Conservation (phyloP, 1,284 basidiomycete genomes). For the Pterula multifida region DNA sequence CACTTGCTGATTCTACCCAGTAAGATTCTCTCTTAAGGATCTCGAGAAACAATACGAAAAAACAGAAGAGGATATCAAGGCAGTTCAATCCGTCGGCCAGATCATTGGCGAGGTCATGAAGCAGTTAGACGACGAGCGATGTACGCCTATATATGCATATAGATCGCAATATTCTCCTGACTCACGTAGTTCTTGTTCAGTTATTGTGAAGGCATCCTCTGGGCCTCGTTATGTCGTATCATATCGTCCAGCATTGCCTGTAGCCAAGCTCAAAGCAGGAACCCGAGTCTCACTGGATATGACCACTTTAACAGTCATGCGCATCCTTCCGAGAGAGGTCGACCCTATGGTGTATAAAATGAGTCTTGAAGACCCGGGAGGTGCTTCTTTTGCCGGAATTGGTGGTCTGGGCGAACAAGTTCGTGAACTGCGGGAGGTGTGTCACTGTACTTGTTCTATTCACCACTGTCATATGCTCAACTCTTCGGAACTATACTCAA, state of each 20-base stretch:
- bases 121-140: slow-evolving; percentile 95
- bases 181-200: slow-evolving; percentile 28
- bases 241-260: slow-evolving; percentile 87
- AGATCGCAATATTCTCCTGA: background rate
- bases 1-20: slow-evolving; percentile 22
- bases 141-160: slow-evolving; percentile 35
- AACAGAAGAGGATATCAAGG: slow-evolving; percentile 99
- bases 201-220: slow-evolving; percentile 98
- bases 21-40: slow-evolving; percentile 77
- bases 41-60: slow-evolving; percentile 87
- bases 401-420: slow-evolving; percentile 96
- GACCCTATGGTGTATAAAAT: slow-evolving; percentile 99
- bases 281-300: slow-evolving; percentile 97
- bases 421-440: slow-evolving; percentile 86
- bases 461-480: background rate
- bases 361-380: slow-evolving; percentile 96
- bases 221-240: slow-evolving; percentile 99
- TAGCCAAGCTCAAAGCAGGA: slow-evolving; percentile 85
- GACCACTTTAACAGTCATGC: slow-evolving; percentile 99
- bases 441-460: no score
- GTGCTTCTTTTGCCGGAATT: slow-evolving; percentile 92
- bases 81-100: slow-evolving; percentile 96
- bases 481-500: slow-evolving; percentile 17
- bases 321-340: slow-evolving; percentile 93
- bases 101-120: slow-evolving; percentile 99